Percentiles rank a stretch among this genome's conserved stretches.
Evolutionary conservation across 768 basidiomycete genomes (phyloP).

Genomic region (Mycena capillaripes): DNA sequence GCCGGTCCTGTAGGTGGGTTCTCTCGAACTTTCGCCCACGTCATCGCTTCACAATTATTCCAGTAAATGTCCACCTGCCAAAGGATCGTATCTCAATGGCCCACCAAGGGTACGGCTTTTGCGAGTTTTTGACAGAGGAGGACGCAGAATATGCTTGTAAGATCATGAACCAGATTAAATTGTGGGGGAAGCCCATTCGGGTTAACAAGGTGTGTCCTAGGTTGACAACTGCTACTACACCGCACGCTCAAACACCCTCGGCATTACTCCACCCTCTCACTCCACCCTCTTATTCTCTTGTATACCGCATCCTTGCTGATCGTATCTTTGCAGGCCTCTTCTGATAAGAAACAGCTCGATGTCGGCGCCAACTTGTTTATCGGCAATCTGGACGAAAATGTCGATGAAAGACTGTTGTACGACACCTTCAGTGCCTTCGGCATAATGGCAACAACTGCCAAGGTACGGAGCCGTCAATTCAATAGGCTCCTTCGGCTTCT

Average conservation of each 20-base stretch:
- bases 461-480: slow-evolving; percentile 67
- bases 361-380: slow-evolving; percentile 98
- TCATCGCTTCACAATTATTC: slow-evolving; percentile 8
- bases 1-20: slow-evolving; percentile 97
- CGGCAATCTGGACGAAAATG: slow-evolving; percentile 94
- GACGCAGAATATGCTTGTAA: slow-evolving; percentile 99
- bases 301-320: slow-evolving; percentile 27
- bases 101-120: slow-evolving; percentile 99
- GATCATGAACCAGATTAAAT: slow-evolving; percentile 99
- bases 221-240: slow-evolving; percentile 19
- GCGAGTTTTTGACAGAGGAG: slow-evolving; percentile 98
- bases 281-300: slow-evolving; percentile 13
- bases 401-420: slow-evolving; percentile 92
- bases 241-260: slow-evolving; percentile 30
- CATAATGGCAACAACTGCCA: slow-evolving; percentile 91
- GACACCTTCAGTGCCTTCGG: slow-evolving; percentile 98
- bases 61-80: slow-evolving; percentile 97
- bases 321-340: slow-evolving; percentile 81
- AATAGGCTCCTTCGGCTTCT: slow-evolving; percentile 13
- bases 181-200: slow-evolving; percentile 98
- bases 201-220: slow-evolving; percentile 91
- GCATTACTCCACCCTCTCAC: too few species aligned
- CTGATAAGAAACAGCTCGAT: slow-evolving; percentile 98
- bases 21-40: neutral
- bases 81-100: slow-evolving; percentile 99